Conservation (phyloP, 129 eudicot genomes). For the Ambrosia trifida region DNA sequence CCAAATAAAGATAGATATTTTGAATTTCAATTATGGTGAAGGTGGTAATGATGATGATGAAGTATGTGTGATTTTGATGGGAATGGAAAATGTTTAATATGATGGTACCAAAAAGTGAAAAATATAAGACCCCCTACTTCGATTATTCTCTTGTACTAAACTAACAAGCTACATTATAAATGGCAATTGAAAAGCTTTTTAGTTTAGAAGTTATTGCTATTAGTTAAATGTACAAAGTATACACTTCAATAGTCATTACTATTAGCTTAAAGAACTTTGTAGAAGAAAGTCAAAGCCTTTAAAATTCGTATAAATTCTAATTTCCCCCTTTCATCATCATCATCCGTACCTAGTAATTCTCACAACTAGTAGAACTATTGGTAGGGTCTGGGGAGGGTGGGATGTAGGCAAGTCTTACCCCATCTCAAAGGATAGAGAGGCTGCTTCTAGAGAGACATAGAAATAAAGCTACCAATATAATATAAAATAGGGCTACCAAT, state of each 20-base stretch:
- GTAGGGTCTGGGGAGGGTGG: no score
- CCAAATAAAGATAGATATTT: not conserved
- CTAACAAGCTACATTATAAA: not conserved
- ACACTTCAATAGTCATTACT: not conserved
- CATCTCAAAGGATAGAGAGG: no score
- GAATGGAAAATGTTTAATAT: not conserved
- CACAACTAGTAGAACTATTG: no score
- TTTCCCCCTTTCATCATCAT: no score
- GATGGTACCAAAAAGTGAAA: not conserved
- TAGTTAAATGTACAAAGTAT: not conserved
- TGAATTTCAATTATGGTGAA: not conserved
- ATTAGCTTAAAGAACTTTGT: conserved; percentile 4
- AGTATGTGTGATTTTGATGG: not conserved
- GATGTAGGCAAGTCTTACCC: no score
- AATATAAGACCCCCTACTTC: not conserved
- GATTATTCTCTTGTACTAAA: not conserved
- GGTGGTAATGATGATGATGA: not conserved
- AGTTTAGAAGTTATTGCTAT: conserved; percentile 7
- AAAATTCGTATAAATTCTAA: not conserved
- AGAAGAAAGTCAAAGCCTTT: conserved; percentile 1
- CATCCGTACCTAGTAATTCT: no score
- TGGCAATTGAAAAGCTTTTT: not conserved
- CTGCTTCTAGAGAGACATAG: no score
- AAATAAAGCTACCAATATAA: no score
- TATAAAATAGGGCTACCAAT: no score